Conservation (phyloP, 768 basidiomycete species). For the Porpolomopsis calyptriformis region DNA sequence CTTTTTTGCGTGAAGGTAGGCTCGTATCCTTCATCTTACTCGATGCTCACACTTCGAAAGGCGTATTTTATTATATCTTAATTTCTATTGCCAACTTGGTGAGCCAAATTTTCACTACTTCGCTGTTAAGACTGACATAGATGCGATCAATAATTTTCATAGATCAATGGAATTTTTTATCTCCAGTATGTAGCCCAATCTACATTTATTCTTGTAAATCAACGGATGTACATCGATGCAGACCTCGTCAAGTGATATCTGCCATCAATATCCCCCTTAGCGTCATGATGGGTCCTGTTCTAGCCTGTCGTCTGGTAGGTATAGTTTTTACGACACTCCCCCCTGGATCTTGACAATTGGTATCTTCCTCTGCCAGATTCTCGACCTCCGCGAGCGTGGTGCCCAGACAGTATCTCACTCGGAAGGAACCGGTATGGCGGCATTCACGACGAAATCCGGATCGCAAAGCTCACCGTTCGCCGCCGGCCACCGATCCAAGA, state of each 20-base stretch:
- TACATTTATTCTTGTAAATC: conserved; percentile 9
- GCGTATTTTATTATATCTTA: conserved; percentile 76
- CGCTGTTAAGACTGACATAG: background rate
- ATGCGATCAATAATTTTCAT: background rate
- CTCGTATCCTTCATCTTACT: background rate
- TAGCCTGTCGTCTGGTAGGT: conserved; percentile 66
- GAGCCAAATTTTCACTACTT: conserved; percentile 8
- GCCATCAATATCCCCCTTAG: conserved; percentile 79
- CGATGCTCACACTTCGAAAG: conserved; percentile 21
- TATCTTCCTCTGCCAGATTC: conserved; percentile 40
- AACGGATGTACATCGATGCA: too few species aligned
- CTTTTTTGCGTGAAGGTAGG: conserved; percentile 71
- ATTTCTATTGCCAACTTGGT: conserved; percentile 80
- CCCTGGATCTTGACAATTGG: conserved; percentile 5
- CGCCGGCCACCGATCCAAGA: conserved; percentile 37
- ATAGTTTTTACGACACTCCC: background rate
- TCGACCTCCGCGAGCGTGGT: conserved; percentile 73
- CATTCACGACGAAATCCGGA: conserved; percentile 55
- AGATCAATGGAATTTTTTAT: conserved; percentile 78
- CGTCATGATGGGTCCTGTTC: conserved; percentile 71
- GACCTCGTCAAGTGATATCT: conserved; percentile 73
- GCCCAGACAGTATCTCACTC: conserved; percentile 71
- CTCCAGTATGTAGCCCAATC: conserved; percentile 43
- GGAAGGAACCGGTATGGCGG: conserved; percentile 57
- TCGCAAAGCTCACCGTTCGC: conserved; percentile 46